phyloP scores from a whole-genome alignment of 129 eudicot species.

The Artemisia annua region DNA sequence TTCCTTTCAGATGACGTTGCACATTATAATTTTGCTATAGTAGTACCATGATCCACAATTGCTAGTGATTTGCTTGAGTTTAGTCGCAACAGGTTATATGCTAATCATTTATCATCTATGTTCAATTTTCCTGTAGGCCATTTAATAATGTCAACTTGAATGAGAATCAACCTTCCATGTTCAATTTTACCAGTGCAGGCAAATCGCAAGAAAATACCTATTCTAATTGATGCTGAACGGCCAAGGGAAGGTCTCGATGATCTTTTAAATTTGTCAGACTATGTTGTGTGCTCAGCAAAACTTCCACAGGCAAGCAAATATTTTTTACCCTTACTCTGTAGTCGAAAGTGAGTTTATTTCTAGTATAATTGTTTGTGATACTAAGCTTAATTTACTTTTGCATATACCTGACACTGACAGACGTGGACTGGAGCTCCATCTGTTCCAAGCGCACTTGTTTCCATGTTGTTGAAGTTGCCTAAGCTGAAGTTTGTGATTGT shows the following conservation, averaged over 20 bases:
- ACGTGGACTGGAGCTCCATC: constrained; percentile 82
- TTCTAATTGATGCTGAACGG: constrained; percentile 86
- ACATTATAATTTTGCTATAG: too few relatives aligned
- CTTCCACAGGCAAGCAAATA: constrained; percentile 72
- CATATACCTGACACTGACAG: constrained; percentile 47
- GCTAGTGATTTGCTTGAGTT: background rate
- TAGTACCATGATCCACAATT: too few relatives aligned
- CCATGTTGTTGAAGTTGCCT: constrained; percentile 81
- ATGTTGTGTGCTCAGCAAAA: constrained; percentile 79
- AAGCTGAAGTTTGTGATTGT: constrained; percentile 74
- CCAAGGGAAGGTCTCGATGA: constrained; percentile 82
- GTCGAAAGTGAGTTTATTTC: constrained; percentile 5
- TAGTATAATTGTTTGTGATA: background rate
- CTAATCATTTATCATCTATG: background rate
- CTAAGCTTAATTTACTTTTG: constrained; percentile 4
- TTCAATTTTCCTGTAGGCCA: background rate
- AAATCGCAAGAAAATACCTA: constrained; percentile 66
- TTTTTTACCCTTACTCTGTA: background rate
- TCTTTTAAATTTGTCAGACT: constrained; percentile 60
- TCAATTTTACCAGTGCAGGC: constrained; percentile 82
- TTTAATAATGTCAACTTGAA: constrained; percentile 4
- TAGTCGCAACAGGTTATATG: background rate
- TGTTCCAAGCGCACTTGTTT: constrained; percentile 70
- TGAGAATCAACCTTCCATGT: constrained; percentile 30
- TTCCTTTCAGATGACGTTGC: too few relatives aligned